Conservation (phyloP, 2,329 filamentous ascomycete species). For the Bertia moriformis region DNA sequence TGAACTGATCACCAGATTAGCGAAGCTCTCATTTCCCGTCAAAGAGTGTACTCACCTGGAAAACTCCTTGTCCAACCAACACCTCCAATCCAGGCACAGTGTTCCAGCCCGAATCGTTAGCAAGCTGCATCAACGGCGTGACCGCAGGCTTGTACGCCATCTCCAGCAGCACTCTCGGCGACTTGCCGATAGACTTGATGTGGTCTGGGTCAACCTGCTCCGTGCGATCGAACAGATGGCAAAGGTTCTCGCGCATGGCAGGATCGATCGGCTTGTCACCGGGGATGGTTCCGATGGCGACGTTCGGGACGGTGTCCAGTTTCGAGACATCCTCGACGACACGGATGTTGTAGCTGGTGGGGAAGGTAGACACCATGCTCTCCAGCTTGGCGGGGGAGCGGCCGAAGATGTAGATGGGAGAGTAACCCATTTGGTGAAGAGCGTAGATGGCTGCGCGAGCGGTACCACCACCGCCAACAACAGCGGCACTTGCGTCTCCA, state of each 20-base stretch:
- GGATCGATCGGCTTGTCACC: constrained; percentile 72
- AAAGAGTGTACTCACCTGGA: neutral
- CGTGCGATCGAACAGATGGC: constrained; percentile 28
- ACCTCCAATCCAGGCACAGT: neutral
- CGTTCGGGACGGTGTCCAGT: constrained; percentile 36
- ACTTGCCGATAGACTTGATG: constrained; percentile 74
- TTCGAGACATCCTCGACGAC: constrained; percentile 39
- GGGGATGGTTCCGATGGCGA: constrained; percentile 82
- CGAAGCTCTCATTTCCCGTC: neutral
- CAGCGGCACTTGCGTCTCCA: constrained; percentile 80
- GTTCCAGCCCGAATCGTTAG: neutral
- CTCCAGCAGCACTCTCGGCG: constrained; percentile 66
- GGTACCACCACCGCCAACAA: constrained; percentile 84
- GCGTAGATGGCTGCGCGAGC: constrained; percentile 83
- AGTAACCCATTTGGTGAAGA: constrained; percentile 68
- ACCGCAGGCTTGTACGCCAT: constrained; percentile 1
- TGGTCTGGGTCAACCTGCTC: constrained; percentile 18
- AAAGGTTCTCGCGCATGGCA: constrained; percentile 50
- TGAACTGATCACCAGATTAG: neutral
- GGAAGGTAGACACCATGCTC: constrained; percentile 58
- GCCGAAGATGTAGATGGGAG: constrained; percentile 75
- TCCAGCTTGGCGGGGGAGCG: constrained; percentile 57
- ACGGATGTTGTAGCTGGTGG: constrained; percentile 54
- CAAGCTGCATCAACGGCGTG: neutral
- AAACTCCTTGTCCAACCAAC: neutral